Base-by-base conservation (phyloP, 129 eudicot genomes). In the Tagetes patula region DNA sequence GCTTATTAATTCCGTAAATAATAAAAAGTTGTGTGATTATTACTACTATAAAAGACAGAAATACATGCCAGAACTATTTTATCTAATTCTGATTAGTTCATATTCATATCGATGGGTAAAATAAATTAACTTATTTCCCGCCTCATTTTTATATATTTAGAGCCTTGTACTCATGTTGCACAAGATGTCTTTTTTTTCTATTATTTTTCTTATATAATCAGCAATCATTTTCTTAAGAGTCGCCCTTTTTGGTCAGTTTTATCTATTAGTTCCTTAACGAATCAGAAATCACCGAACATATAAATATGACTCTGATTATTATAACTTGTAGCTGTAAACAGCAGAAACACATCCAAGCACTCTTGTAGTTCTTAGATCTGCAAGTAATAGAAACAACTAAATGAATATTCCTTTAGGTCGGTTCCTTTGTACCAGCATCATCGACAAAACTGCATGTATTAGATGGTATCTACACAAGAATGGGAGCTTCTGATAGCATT, bases 401-500 rank as follows among this genome's bases (percentile, higher is more conserved):
- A 32, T 46, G 14, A 68, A 14, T 67, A 63, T 47, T 33, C 33
- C 60, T 65, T 63, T 79, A 92, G 98, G 88, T 95, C 33, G 99
- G 99, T 63, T 95, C 96, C 41, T 95, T 86, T 76, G 99, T 95
- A 49, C 99, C 99, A 61, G 96, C 99, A 39, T 79, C 86, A 40
- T 88, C 94, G 47, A 89, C 95, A 70, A 91, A 77, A 60, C 70
- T 95, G 77, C 96, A 91, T 31, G 97, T 95, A 12, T 39, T 95
- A 65, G 99, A 95, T 70, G 85, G 88, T 39, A 84, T 95, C 43
- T 78, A 85, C 86, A 95, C 99, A 14, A 77, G 99, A 74, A 95
- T 90, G 99, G 99, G 99, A 60, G 97, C 97, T 63, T 88, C 96
- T 4, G 99, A 95, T 65, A 83, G 84, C 71, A 95, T 95, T 70